Evolutionary conservation across 2,329 filamentous ascomycete genomes (phyloP), one percentile per base, ranked within the genome.

Genomic region (Chaetomiaceae sp.): DNA sequence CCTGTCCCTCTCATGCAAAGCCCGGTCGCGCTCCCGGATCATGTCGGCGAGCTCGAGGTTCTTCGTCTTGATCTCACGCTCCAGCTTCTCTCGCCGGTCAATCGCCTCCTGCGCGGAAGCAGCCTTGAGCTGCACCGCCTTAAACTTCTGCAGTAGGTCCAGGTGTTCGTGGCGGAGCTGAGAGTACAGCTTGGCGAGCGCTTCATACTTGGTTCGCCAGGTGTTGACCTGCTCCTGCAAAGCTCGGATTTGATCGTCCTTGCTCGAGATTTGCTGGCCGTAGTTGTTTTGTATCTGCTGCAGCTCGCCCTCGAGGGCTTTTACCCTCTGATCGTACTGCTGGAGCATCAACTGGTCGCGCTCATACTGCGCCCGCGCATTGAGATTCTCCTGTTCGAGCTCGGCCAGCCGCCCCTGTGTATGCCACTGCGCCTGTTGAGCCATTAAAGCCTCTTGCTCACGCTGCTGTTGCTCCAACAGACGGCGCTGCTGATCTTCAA

Each of bases 51-150:
- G 71, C 66, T 98, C 93, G n/a, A 98, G 73, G 63, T 98, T 98
- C 79, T 98, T 98, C 24, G 91, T 96, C 78, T 98, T 98, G 65
- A 98, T 86, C 69, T 98, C 93, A 27, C 91, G 85, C 70, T 97
- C 89, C 42, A 98, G 76, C 72, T 94, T 95, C 71, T 98, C 93
- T 8, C 91, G 84, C 58, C 80, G 83, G 47, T 97, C 93, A 53
- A 97, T 95, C 1, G 93, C 93, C 69, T 98, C 93, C 63, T 97
- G 91, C 0, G 93, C 93, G 5, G 90, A 97, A 14, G 91, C 89
- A 2, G 93, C 93, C 74, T 97, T 98, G 53, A 97, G 76, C 65
- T 97, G 94, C 30, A 96, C 87, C 6, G 83, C 76, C 76, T 98
- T 98, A 70, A 95, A 97, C 63, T 94, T 97, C 62, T 95, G 88